phyloP scores from a whole-genome alignment of 148 eudicot species.

The Persicaria tinctoria region DNA sequence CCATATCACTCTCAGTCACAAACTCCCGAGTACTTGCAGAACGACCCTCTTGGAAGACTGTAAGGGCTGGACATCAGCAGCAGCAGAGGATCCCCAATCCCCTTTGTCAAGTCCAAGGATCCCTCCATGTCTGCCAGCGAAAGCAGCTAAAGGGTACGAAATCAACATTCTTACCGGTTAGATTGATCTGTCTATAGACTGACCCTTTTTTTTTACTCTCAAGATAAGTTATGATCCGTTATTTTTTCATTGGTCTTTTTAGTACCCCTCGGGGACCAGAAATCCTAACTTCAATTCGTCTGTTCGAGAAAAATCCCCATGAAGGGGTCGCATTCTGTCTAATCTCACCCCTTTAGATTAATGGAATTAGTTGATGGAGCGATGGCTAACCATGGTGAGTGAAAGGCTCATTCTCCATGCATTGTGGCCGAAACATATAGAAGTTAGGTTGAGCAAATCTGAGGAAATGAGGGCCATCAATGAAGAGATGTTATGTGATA shows the following conservation, averaged over 20 bases:
- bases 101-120: conserved; percentile 29
- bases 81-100: conserved; percentile 22
- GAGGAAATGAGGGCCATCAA: too few species aligned
- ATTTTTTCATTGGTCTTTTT: conserved; percentile 22
- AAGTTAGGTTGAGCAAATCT: too few species aligned
- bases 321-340: too few species aligned
- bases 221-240: conserved; percentile 5
- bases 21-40: conserved; percentile 22
- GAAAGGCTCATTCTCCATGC: conserved; percentile 22
- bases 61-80: conserved; percentile 32
- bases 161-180: conserved; percentile 11
- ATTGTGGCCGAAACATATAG: neutral
- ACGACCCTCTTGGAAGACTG: conserved; percentile 30
- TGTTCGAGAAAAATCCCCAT: neutral
- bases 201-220: conserved; percentile 21
- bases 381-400: conserved; percentile 14
- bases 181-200: conserved; percentile 33
- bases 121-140: conserved; percentile 38
- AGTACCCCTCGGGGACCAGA: conserved; percentile 11
- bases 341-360: neutral
- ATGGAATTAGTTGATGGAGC: neutral
- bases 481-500: too few species aligned
- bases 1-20: conserved; percentile 22
- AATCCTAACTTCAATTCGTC: neutral
- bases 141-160: conserved; percentile 28